Evolutionary conservation across 2,329 filamentous ascomycete species (phyloP), one percentile per base, ranked within the genome.

Genomic region (Exophiala xenobiotica): DNA sequence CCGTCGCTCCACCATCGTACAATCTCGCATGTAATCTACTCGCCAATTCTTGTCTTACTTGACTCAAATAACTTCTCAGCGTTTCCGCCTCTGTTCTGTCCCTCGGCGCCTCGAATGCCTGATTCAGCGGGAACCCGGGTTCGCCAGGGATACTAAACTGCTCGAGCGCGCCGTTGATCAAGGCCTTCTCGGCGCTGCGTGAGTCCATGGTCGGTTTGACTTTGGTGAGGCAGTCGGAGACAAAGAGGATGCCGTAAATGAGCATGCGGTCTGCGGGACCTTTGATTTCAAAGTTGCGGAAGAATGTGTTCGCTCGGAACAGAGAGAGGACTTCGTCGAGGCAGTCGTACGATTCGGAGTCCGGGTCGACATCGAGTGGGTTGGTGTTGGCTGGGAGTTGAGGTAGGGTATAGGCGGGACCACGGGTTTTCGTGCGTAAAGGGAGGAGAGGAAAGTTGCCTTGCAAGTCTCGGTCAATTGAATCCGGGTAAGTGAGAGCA

Each of bases 251-350:
- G 57, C 92, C 92, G 75, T 99, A 99, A 66, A 97, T 91, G 61
- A 99, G 80, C 66, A 97, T 83, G 33, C 93, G 82, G 74, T 99
- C 93, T 52, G 93, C 92, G 20, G 90, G 88, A 11, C 93, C 93
- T 74, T 96, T 92, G 76, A 97, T 95, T 78, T 97, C 93, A 66
- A 99, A 99, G 80, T 97, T 99, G 66, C 93, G 88, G 80, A 97
- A 99, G 74, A 99, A 92, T 54, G 92, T 96, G 78, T 99, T 97
- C 65, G 93, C 92, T 60, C 93, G 89, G 80, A 97, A 99, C 43
- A 97, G 82, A 9, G 86, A 81, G 49, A 99, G 81, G 45, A 95
- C 85, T 77, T 99, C 93, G 74, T 99, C 93, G 49, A 97, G 81
- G 57, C 93, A 88, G 76, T 99, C 93, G 78, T 97, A 97, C 66